A percentile compares a stretch with the other conserved stretches of the same genome.
Conservation (phyloP, 805 yeast genomes). For the Candida pseudofarinosa region DNA sequence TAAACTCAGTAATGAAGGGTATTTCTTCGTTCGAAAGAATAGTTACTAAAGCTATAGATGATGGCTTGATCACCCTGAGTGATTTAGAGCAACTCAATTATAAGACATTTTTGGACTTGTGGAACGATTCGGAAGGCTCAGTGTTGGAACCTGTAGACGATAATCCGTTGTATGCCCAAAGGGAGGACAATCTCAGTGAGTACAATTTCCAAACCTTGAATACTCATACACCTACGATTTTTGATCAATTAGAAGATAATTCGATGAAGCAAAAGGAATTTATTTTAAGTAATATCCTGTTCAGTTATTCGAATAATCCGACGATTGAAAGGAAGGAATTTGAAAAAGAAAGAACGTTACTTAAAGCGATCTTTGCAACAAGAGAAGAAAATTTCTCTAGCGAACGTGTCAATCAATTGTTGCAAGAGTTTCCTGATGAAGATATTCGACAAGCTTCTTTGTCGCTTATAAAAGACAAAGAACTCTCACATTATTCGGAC, state of each 20-base stretch:
- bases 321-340: conserved; percentile 9
- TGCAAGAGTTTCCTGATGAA: conserved; percentile 43
- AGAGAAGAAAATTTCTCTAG: conserved; percentile 45
- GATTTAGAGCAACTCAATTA: conserved; percentile 53
- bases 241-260: conserved; percentile 47
- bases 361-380: conserved; percentile 59
- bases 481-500: conserved; percentile 45
- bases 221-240: conserved; percentile 18
- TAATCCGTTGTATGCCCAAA: conserved; percentile 37
- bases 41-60: conserved; percentile 54
- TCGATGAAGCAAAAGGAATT: conserved; percentile 74
- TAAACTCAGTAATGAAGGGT: conserved; percentile 52
- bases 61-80: conserved; percentile 45
- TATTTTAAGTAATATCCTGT: conserved; percentile 43
- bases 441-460: conserved; percentile 47
- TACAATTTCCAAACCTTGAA: conserved; percentile 24
- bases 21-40: conserved; percentile 66
- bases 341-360: conserved; percentile 37
- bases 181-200: conserved; percentile 45
- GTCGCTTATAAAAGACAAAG: conserved; percentile 52
- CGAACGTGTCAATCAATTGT: conserved; percentile 41
- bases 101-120: conserved; percentile 50
- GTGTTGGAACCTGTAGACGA: conserved; percentile 23
- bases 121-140: conserved; percentile 55
- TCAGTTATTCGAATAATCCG: conserved; percentile 28